Evolutionary conservation across 2,329 filamentous ascomycete species (phyloP), one percentile per base, ranked within the genome.

Genomic region (Macrophomina tecta): DNA sequence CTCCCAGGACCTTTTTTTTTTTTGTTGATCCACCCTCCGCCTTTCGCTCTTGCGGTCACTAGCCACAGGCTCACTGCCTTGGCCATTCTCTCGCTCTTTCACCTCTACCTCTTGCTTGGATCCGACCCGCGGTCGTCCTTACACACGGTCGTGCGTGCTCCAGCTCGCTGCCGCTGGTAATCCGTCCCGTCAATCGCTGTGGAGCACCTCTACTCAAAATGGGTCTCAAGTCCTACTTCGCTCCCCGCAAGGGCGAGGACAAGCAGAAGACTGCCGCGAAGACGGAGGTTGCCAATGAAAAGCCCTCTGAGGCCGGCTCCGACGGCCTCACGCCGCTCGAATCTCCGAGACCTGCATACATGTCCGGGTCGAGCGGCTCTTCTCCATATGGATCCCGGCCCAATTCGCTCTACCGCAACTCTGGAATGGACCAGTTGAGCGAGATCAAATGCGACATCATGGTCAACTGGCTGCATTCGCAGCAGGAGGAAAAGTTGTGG

Each of bases 401-500:
- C 60, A 72, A 68, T 11, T 80, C 78, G 4, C 69, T 78, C 9
- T 77, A 76, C 64, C 73, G 77, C 32, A 78, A 83, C 76, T 72
- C 72, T 5, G 71, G 77, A 38, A 76, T 77, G 61, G 82, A 84
- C 40, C 81, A 80, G 49, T 76, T 86, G 56, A 74, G 80, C 56
- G 83, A 87, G 68, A 82, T 88, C 72, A 87, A 86, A 73, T 82
- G 81, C 70, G 86, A 89, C 73, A 84, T 90, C 69, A 86, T 89
- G 82, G 87, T 87, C 71, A 88, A 85, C 70, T 89, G 85, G 82
- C 81, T 90, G 2, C 86, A 88, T 73, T 84, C 87, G 67, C 85
- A 87, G 72, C 87, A 89, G 69, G 80, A 87, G 69, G 85, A 89
- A 72, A 80, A 77, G 65, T 74, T 84, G 38, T 87, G 85, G 85